Percentiles rank a stretch among this genome's conserved stretches.
These are phyloP conservation scores for Ceratocystis cacaofunesta DNA, from an alignment of 2,329 filamentous ascomycete genomes.

Conservation along the genomic window DNA sequence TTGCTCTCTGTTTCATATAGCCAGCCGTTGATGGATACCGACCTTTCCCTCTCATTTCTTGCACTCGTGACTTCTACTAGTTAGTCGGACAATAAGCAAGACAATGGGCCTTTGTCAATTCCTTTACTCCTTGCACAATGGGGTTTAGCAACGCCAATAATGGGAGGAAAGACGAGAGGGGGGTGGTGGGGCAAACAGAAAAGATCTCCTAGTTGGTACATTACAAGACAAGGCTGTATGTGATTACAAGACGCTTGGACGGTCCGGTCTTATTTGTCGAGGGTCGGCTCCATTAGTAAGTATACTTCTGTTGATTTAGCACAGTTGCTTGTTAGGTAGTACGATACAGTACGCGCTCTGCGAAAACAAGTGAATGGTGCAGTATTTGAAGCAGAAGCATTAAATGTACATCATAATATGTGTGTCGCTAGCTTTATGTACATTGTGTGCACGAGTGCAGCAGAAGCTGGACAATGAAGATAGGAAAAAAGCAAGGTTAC, in stretches of 20 bases:
- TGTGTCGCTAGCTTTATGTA: neutral
- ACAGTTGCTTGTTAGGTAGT: too few species aligned
- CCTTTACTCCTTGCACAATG: neutral
- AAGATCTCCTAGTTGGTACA: neutral
- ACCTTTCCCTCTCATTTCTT: neutral
- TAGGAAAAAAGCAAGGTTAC: neutral
- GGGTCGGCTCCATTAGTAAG: neutral
- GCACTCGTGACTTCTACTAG: neutral
- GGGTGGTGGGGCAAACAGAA: neutral
- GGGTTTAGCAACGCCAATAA: neutral
- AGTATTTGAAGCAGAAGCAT: neutral
- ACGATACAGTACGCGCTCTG: too few species aligned
- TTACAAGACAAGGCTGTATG: neutral
- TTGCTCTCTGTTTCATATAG: neutral
- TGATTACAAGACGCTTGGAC: neutral
- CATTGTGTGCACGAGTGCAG: neutral
- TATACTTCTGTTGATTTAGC: neutral
- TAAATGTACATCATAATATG: too few species aligned
- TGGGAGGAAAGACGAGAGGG: neutral
- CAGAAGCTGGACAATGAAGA: neutral
- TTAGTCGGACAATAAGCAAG: neutral
- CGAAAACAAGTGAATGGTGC: neutral
- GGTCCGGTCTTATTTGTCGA: neutral
- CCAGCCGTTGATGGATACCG: neutral
- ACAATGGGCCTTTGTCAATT: constrained; percentile 7